Evolutionary conservation across 208 protist genomes (phyloP).

Genomic region (Crithidia sp.): DNA sequence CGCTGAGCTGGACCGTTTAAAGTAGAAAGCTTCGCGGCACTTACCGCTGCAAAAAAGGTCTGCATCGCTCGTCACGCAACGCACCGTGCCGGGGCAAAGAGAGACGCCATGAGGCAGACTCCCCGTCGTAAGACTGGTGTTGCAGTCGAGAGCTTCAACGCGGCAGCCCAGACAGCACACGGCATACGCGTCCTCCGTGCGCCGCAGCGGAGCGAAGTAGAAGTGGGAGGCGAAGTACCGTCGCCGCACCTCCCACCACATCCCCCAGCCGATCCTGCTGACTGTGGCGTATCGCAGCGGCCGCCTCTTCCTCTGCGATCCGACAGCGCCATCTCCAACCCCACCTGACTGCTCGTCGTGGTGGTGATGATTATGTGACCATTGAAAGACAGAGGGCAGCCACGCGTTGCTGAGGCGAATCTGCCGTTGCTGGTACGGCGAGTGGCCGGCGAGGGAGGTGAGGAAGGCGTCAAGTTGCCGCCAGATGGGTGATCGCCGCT

Average conservation of each 20-base stretch:
- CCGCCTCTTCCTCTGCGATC: no score
- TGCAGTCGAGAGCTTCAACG: constrained; percentile 29
- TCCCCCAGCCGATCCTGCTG: constrained; percentile 43
- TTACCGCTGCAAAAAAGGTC: constrained; percentile 73
- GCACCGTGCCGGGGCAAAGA: constrained; percentile 45
- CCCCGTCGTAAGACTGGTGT: constrained; percentile 4
- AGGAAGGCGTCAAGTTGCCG: constrained; percentile 63
- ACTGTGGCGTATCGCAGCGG: constrained; percentile 30
- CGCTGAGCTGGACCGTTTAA: constrained; percentile 57
- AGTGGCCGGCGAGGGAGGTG: constrained; percentile 29
- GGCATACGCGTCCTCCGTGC: not conserved
- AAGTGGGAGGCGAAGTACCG: constrained; percentile 35
- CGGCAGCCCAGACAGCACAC: constrained; percentile 21
- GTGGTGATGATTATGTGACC: not conserved
- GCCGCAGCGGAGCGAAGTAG: constrained; percentile 39
- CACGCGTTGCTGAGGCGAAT: constrained; percentile 33
- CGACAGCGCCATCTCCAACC: no score
- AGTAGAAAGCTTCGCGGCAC: constrained; percentile 68
- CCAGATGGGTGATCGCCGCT: constrained; percentile 52
- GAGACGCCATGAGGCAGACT: not conserved
- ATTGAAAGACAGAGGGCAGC: constrained; percentile 34
- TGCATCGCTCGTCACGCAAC: constrained; percentile 47
- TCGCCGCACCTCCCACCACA: constrained; percentile 58
- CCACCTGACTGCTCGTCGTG: no score
- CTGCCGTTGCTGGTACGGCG: constrained; percentile 45